A percentile compares a stretch with the other conserved stretches of the same genome.
Evolutionary conservation across 352 stramenopile species (phyloP).

Genomic region (Achlya hypogyna): DNA sequence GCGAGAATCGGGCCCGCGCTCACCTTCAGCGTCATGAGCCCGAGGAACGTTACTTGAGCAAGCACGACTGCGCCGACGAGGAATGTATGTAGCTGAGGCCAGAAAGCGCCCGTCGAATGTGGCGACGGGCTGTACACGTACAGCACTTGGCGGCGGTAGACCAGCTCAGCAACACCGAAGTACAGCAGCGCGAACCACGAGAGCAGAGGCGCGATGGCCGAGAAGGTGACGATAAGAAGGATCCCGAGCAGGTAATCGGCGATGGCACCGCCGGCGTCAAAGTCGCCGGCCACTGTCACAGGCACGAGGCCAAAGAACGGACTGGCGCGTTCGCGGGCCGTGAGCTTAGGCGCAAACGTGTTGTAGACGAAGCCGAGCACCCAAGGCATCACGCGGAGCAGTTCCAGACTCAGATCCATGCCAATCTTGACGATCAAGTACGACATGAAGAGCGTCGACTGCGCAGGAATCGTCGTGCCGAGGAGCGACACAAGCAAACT

Average conservation of each 20-base stretch:
- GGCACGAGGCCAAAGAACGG: conserved; percentile 63
- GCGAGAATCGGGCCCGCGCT: conserved; percentile 46
- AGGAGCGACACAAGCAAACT: conserved; percentile 41
- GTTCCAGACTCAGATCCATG: conserved; percentile 46
- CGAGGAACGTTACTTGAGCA: conserved; percentile 69
- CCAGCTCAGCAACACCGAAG: conserved; percentile 58
- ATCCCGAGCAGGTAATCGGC: conserved; percentile 65
- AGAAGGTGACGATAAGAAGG: conserved; percentile 70
- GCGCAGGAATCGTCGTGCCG: conserved; percentile 51
- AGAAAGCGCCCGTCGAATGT: conserved; percentile 56
- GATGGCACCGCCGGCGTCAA: conserved; percentile 43
- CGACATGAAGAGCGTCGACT: conserved; percentile 76
- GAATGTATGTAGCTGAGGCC: conserved; percentile 74
- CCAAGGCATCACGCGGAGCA: conserved; percentile 68
- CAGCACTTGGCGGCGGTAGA: conserved; percentile 63
- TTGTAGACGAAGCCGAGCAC: conserved; percentile 73
- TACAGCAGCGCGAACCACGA: conserved; percentile 69
- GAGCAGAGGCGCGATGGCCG: conserved; percentile 61
- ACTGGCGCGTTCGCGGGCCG: conserved; percentile 51
- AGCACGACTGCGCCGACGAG: conserved; percentile 69
- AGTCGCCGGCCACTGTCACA: conserved; percentile 47
- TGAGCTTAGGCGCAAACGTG: conserved; percentile 66
- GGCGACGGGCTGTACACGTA: conserved; percentile 65
- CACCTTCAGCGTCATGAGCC: conserved; percentile 63
- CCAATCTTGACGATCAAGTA: conserved; percentile 72